Base-by-base conservation (phyloP, 2,329 filamentous ascomycete species). In the Mycosphaerella sp. region DNA sequence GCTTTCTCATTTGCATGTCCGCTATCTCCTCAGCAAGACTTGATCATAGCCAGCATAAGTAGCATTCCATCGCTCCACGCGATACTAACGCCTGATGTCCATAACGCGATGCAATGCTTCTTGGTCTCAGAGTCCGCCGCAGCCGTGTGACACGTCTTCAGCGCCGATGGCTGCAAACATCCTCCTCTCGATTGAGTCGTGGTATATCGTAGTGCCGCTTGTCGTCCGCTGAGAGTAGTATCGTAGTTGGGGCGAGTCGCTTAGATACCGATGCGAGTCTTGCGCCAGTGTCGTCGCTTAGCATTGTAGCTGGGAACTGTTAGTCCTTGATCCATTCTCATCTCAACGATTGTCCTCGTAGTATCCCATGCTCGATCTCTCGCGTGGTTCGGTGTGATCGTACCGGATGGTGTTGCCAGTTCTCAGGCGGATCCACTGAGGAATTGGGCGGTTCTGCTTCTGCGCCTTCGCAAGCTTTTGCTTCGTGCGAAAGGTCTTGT, bases 401-500 rank as follows among this genome's bases (percentile, higher is more conserved):
- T 89, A 98, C 93, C 91, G 87, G 81, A 98, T 96, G 79, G 90
- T 96, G 85, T 98, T 98, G 78, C 85, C 86, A 70, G 93, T 97
- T 76, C 91, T 86, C 72, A 98, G 85, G 75, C 93, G 87, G 75
- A 98, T 97, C 93, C 93, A 98, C 83, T 98, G 93, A 65, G 93
- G 93, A 75, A 98, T 96, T 69, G 93, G 93, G 75, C 93, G 87
- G 86, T 98, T 98, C 83, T 97, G 91, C 85, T 95, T 97, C 84
- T 97, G 91, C 75, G 93, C 93, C 84, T 91, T 96, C 74, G 93
- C 93, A 81, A 98, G 89, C 93, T 98, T 98, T 79, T 94, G 87
- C 90, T 98, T 98, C 79, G 90, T 96, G 76, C 90, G 87, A 89
- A 98, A 98, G 75, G 90, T 88, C 86, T 98, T 98, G 82, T 98